Percentiles rank a stretch among this genome's conserved stretches.
These are phyloP conservation scores for Phytophthora litchii DNA, from an alignment of 352 stramenopile genomes.

Conservation along the genomic window DNA sequence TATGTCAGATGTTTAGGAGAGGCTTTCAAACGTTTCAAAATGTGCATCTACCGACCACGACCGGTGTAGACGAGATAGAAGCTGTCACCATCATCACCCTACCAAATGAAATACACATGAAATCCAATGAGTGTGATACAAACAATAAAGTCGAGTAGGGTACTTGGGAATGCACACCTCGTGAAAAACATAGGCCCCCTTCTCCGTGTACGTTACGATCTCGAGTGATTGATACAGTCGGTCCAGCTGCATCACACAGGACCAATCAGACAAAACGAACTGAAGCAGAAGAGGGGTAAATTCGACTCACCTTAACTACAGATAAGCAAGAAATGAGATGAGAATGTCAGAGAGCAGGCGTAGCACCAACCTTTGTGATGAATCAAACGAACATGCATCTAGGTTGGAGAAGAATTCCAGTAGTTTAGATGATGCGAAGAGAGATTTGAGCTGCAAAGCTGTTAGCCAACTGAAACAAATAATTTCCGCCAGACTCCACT, in stretches of 20 bases:
- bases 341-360: not conserved
- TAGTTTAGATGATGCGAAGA: slow-evolving; percentile 73
- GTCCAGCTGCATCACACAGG: slow-evolving; percentile 48
- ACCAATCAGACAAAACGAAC: slow-evolving; percentile 2
- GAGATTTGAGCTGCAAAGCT: slow-evolving; percentile 67
- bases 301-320: slow-evolving; percentile 38
- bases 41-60: slow-evolving; percentile 43
- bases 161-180: slow-evolving; percentile 33
- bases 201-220: slow-evolving; percentile 46
- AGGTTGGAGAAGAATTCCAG: slow-evolving; percentile 85
- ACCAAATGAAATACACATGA: not conserved
- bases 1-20: not conserved
- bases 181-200: slow-evolving; percentile 64
- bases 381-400: slow-evolving; percentile 60
- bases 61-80: slow-evolving; percentile 84
- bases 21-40: not conserved
- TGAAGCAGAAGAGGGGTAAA: not conserved
- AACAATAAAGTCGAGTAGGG: not conserved
- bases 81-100: slow-evolving; percentile 78
- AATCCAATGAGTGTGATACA: not conserved
- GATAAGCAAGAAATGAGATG: not conserved
- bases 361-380: slow-evolving; percentile 5
- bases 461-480: no score
- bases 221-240: slow-evolving; percentile 81
- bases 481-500: not conserved